Evolutionary conservation across 2,329 filamentous ascomycete species (phyloP).

Genomic region (Cytospora leucostoma): DNA sequence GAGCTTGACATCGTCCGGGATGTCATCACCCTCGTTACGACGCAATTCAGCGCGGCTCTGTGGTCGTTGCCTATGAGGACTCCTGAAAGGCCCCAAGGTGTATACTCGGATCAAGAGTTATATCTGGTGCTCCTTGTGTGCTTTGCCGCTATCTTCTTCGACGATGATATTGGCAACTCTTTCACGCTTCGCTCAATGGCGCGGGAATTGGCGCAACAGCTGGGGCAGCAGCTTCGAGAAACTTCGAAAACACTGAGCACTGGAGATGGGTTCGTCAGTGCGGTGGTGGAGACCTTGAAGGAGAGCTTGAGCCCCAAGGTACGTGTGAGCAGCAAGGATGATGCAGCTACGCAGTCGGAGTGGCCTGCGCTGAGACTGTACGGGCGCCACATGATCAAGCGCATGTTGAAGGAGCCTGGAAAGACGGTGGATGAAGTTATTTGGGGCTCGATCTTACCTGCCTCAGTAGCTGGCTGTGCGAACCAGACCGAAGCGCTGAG

Average conservation of each 20-base stretch:
- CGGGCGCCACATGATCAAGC: slow-evolving; percentile 57
- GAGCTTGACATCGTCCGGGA: slow-evolving; percentile 59
- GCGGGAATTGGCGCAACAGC: slow-evolving; percentile 45
- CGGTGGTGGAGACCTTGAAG: slow-evolving; percentile 36
- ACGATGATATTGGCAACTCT: slow-evolving; percentile 57
- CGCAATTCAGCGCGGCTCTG: slow-evolving; percentile 56
- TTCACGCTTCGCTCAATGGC: slow-evolving; percentile 56
- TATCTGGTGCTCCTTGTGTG: slow-evolving; percentile 59
- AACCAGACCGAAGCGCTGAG: slow-evolving; percentile 61
- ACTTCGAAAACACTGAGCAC: not conserved
- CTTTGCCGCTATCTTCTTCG: slow-evolving; percentile 59
- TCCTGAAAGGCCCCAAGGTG: slow-evolving; percentile 49
- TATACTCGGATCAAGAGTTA: slow-evolving; percentile 59
- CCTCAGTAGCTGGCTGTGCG: slow-evolving; percentile 56
- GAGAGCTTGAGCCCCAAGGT: not conserved
- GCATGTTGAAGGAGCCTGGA: slow-evolving; percentile 55
- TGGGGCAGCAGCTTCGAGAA: not conserved
- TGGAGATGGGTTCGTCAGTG: not conserved
- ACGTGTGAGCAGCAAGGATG: not conserved
- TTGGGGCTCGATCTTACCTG: slow-evolving; percentile 58
- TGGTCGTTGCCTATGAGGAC: slow-evolving; percentile 59
- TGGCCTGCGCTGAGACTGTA: slow-evolving; percentile 54
- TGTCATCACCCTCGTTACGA: slow-evolving; percentile 55
- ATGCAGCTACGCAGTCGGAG: not conserved
- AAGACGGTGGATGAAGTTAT: slow-evolving; percentile 53